These are phyloP conservation scores for Colletotrichum gloeosporioides DNA, from an alignment of 2,329 filamentous ascomycete species.

Conservation along the genomic window DNA sequence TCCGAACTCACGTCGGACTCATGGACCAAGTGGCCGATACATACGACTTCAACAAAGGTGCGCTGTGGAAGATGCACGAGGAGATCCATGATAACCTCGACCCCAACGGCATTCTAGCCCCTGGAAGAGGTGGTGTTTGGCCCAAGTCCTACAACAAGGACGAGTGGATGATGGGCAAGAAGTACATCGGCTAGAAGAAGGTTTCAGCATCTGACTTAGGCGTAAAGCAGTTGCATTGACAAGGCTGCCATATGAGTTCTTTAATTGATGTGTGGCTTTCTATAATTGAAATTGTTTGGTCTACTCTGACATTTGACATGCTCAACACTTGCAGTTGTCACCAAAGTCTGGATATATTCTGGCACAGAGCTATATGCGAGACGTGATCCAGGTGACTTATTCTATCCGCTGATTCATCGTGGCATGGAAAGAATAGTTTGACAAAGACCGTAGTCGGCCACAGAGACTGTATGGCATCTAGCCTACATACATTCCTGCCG, in stretches of 20 bases:
- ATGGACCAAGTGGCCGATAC: slow-evolving; percentile 52
- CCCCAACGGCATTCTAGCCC: slow-evolving; percentile 42
- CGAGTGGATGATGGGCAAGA: slow-evolving; percentile 7
- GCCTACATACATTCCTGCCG: background rate
- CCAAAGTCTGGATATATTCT: too few species aligned
- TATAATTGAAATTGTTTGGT: background rate
- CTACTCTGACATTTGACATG: background rate
- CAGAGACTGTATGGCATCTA: background rate
- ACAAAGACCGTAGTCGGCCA: background rate
- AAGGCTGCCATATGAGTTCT: background rate
- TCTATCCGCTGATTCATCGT: background rate
- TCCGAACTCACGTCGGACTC: slow-evolving; percentile 49
- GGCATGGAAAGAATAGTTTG: background rate
- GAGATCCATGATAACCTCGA: slow-evolving; percentile 48
- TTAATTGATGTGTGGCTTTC: background rate
- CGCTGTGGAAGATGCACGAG: slow-evolving; percentile 48
- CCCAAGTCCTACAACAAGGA: slow-evolving; percentile 26
- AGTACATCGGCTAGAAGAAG: slow-evolving; percentile 10
- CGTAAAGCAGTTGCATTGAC: background rate
- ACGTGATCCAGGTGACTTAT: background rate
- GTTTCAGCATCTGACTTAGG: background rate
- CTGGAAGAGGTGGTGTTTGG: slow-evolving; percentile 41
- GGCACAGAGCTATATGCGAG: background rate
- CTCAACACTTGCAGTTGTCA: background rate
- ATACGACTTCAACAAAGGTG: slow-evolving; percentile 48